phyloP scores from a whole-genome alignment of 1,139 yeast species.

The Hansenula sp. region DNA sequence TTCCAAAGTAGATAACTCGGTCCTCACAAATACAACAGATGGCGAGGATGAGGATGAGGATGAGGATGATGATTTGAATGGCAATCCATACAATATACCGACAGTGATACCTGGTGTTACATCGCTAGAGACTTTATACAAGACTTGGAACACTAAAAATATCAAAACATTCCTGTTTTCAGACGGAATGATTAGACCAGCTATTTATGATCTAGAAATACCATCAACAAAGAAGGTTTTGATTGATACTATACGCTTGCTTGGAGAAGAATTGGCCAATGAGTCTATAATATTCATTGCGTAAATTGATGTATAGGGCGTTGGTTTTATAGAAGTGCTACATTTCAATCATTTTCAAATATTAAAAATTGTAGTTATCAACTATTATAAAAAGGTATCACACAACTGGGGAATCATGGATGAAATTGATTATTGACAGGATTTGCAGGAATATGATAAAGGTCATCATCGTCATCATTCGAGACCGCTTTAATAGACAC shows the following conservation, averaged over 20 bases:
- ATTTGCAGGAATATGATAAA: too few species aligned
- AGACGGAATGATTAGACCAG: conserved; percentile 18
- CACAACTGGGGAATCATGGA: too few species aligned
- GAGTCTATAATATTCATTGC: neutral
- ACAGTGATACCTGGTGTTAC: conserved; percentile 47
- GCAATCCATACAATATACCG: conserved; percentile 30
- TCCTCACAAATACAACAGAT: neutral
- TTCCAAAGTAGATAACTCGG: neutral
- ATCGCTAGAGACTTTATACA: conserved; percentile 44
- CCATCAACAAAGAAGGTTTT: conserved; percentile 27
- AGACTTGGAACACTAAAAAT: conserved; percentile 19
- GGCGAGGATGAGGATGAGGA: conserved; percentile 8
- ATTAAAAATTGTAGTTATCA: too few species aligned
- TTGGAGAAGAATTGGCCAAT: conserved; percentile 31
- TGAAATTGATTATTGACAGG: too few species aligned
- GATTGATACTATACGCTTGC: conserved; percentile 37
- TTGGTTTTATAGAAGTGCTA: too few species aligned
- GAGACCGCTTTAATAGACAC: too few species aligned
- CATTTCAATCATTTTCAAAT: too few species aligned
- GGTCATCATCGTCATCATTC: too few species aligned
- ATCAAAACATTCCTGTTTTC: conserved; percentile 22
- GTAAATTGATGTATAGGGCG: too few species aligned
- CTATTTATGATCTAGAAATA: conserved; percentile 17
- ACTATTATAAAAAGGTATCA: too few species aligned
- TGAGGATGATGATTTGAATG: conserved; percentile 3